phyloP scores from a whole-genome alignment of 2,329 filamentous ascomycete genomes.

The Neodidymelliopsis sp. region DNA sequence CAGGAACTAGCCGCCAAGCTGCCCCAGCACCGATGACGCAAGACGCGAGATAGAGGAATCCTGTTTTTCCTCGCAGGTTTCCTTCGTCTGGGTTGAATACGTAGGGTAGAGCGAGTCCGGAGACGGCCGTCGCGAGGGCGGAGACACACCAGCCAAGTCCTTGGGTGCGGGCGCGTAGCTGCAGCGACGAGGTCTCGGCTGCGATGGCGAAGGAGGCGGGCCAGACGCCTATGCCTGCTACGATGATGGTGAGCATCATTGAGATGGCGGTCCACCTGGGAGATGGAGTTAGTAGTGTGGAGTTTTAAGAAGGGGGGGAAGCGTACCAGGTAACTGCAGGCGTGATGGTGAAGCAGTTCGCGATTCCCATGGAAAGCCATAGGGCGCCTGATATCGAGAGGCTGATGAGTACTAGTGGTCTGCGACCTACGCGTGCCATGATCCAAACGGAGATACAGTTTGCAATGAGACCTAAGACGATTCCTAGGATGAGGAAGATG shows the following conservation, averaged over 20 bases:
- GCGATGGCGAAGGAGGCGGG: slow-evolving; percentile 54
- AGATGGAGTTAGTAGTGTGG: not conserved
- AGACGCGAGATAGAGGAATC: slow-evolving; percentile 51
- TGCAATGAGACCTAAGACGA: slow-evolving; percentile 55
- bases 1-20: slow-evolving; percentile 59
- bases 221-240: slow-evolving; percentile 55
- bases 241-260: slow-evolving; percentile 55
- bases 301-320: not conserved
- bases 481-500: slow-evolving; percentile 56
- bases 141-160: slow-evolving; percentile 55
- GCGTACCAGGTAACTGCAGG: slow-evolving; percentile 51
- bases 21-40: slow-evolving; percentile 45
- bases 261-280: slow-evolving; percentile 51
- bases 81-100: slow-evolving; percentile 59
- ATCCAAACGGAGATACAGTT: slow-evolving; percentile 57
- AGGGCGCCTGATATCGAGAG: slow-evolving; percentile 45
- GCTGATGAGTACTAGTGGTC: slow-evolving; percentile 50
- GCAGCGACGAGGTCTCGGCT: slow-evolving; percentile 55
- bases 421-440: slow-evolving; percentile 51
- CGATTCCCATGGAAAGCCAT: slow-evolving; percentile 59
- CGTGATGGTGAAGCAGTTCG: slow-evolving; percentile 52
- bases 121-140: slow-evolving; percentile 52
- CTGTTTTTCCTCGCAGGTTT: slow-evolving; percentile 52
- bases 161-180: slow-evolving; percentile 54
- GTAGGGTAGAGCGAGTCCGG: slow-evolving; percentile 60